Conservation (phyloP, 2,329 filamentous ascomycete genomes). For the Ophiocordyceps camponoti-floridani region DNA sequence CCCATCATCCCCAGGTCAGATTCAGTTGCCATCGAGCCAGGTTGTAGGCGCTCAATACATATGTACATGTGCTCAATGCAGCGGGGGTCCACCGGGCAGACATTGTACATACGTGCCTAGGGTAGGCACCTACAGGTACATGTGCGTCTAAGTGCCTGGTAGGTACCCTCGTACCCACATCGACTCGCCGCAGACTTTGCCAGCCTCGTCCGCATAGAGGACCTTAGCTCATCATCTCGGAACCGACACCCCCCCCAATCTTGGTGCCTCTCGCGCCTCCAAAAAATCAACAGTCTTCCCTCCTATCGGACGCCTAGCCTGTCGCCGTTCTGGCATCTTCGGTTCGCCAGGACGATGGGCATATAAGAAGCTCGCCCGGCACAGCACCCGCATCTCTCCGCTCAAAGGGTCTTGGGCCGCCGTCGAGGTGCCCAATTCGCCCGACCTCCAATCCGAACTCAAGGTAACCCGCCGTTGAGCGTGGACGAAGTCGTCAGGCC, state of each 20-base stretch:
- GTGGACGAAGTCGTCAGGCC: not conserved
- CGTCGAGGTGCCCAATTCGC: constrained; percentile 7
- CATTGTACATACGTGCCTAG: too few species aligned
- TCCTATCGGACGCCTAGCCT: not conserved
- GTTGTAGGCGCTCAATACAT: too few species aligned
- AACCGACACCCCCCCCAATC: not conserved
- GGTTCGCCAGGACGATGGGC: constrained; percentile 3
- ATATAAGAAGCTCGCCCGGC: constrained; percentile 3
- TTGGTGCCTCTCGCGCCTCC: constrained; percentile 1
- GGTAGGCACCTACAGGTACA: too few species aligned
- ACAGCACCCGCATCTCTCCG: constrained; percentile 3
- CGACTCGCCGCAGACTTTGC: not conserved
- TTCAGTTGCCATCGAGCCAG: too few species aligned
- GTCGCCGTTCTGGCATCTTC: not conserved
- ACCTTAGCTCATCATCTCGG: constrained; percentile 1
- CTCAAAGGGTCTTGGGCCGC: constrained; percentile 5
- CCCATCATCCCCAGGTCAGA: too few species aligned
- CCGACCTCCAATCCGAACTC: not conserved
- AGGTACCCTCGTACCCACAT: not conserved
- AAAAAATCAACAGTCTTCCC: not conserved
- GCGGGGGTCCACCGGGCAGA: too few species aligned
- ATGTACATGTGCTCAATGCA: too few species aligned
- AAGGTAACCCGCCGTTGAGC: not conserved
- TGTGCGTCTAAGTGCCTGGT: too few species aligned
- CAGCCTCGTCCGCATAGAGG: not conserved